Percentiles rank a stretch among this genome's conserved stretches.
These are phyloP conservation scores for Alternaria burnsii DNA, from an alignment of 2,329 filamentous ascomycete species.

Conservation along the genomic window DNA sequence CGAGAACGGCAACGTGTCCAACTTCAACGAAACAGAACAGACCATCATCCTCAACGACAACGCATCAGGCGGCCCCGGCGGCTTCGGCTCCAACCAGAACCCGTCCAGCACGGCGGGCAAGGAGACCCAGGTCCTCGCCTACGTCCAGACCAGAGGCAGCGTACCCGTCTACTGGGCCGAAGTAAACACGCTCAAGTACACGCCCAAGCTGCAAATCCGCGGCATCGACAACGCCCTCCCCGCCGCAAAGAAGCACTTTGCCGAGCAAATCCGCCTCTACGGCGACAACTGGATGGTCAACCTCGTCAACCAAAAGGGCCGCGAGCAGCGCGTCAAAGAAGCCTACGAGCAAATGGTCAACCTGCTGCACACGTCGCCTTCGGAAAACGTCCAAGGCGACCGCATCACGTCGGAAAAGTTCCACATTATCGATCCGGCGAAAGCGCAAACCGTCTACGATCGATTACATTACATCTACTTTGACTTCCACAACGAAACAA, in stretches of 20 bases:
- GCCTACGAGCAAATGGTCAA: constrained; percentile 93
- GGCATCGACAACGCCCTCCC: constrained; percentile 80
- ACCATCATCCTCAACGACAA: constrained; percentile 87
- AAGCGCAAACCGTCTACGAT: constrained; percentile 73
- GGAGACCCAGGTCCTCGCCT: constrained; percentile 90
- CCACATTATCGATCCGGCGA: constrained; percentile 73
- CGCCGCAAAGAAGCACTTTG: constrained; percentile 86
- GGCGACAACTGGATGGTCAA: constrained; percentile 98
- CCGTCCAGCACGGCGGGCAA: constrained; percentile 68
- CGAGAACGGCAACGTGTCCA: constrained; percentile 92
- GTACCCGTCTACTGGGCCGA: constrained; percentile 97
- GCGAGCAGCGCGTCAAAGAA: constrained; percentile 87
- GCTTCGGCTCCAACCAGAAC: constrained; percentile 81
- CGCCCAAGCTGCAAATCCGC: constrained; percentile 86
- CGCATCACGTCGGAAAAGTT: constrained; percentile 79
- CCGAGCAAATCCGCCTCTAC: constrained; percentile 91
- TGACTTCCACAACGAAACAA: constrained; percentile 97
- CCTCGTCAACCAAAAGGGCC: constrained; percentile 93
- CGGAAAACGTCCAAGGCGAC: constrained; percentile 72
- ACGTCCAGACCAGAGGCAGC: constrained; percentile 95
- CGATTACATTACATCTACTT: constrained; percentile 97
- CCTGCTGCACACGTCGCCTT: constrained; percentile 73
- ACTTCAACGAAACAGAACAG: constrained; percentile 99
- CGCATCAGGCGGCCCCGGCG: constrained; percentile 73
- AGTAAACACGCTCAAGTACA: constrained; percentile 91